Base-by-base conservation (phyloP, 495 filamentous ascomycete genomes). In the Penicillium silybi region DNA sequence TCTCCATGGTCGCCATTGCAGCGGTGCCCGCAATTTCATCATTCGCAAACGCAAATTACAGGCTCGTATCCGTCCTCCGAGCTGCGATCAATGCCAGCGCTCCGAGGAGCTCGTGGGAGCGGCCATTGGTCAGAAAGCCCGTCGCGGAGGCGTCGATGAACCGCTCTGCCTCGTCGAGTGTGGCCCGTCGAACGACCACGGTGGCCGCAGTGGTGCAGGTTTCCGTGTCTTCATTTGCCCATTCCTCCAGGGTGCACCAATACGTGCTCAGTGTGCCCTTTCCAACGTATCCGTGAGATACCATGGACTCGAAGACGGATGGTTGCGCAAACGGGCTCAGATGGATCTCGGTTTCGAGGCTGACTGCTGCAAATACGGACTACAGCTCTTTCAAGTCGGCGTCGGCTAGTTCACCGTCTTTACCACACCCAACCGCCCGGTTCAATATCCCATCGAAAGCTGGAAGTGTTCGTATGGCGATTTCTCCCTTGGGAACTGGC, bases 341-440 rank as follows among this genome's bases (percentile, higher is more conserved):
- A 34, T 59, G 56, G 22, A 62, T 44, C 25, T 62, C 52, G 11
- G 43, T 29, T 1, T 1, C 20, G 10, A 62, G 52, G 0, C 56
- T 52, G 2, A 48, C 41, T 3, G 6, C 19, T 4, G 49, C 45
- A 13, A 50, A 59, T 7, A 51, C 11, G 9, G 44, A 35, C 20
- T 62, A 46, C 1, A 62, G 16, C 16, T 52, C 37, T n/a, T 17
- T 20, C 27, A 58, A 5, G 18, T 48, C 51, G 6, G 7, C 41
- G 10, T 51, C 42, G 4, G 44, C 27, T 1, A 59, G 16, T 13
- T 15, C 22, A 6, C 39, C 42, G 0, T 42, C 26, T 4, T 41
- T 46, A 5, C 59, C 56, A 41, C 20, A 48, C 29, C 52, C 56
- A 19, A 56, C 56, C 37, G 50, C 59, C 34, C 52, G 52, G 19